Conservation (phyloP, 2,329 filamentous ascomycete genomes). For the Microsporum ferrugineum region DNA sequence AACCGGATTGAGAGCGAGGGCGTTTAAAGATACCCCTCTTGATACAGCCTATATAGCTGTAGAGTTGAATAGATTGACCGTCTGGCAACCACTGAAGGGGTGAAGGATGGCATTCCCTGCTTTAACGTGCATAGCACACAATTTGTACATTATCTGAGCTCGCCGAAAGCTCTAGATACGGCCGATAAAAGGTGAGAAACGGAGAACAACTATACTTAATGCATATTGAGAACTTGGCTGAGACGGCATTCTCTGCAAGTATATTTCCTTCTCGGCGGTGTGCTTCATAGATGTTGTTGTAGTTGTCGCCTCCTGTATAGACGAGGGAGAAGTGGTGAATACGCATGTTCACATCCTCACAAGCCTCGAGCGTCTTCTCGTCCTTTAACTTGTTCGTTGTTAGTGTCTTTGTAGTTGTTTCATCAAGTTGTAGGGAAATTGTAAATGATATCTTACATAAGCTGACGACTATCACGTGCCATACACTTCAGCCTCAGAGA, state of each 20-base stretch:
- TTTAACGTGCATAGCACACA: neutral
- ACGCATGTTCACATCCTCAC: neutral
- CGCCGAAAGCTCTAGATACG: neutral
- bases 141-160: neutral
- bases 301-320: neutral
- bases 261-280: neutral
- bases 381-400: neutral
- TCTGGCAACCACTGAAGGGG: neutral
- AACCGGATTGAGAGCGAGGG: neutral
- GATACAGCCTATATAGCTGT: neutral
- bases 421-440: neutral
- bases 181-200: neutral
- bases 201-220: neutral
- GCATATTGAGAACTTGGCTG: neutral
- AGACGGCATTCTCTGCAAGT: neutral
- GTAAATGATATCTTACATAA: neutral
- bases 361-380: neutral
- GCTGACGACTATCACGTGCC: neutral
- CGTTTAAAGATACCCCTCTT: neutral
- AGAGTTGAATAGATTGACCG: neutral
- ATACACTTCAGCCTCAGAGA: neutral
- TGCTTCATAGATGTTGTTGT: neutral
- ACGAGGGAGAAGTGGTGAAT: neutral
- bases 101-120: neutral
- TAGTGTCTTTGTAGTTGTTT: neutral